phyloP scores from a whole-genome alignment of 805 yeast species.

The Barnettozyma sp. region DNA sequence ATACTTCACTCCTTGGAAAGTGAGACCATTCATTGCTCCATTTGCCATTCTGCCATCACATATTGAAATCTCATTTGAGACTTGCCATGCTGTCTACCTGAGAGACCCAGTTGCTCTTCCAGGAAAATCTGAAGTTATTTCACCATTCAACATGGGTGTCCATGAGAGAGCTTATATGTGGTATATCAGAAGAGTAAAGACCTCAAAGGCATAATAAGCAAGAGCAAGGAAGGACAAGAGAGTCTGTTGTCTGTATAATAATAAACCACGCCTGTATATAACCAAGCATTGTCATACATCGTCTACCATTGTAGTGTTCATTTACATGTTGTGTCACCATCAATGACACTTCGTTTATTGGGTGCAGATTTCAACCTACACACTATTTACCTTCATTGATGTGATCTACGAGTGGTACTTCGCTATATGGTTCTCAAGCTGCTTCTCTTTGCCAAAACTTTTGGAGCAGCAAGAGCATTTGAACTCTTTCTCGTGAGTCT shows the following conservation, averaged over 20 bases:
- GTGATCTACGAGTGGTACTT: too few species aligned
- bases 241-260: too few species aligned
- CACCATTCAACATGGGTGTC: constrained; percentile 75
- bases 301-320: too few species aligned
- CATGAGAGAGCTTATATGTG: constrained; percentile 95
- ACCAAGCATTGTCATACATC: too few species aligned
- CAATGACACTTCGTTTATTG: too few species aligned
- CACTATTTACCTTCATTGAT: too few species aligned
- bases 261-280: too few species aligned
- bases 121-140: constrained; percentile 90
- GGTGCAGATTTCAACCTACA: too few species aligned
- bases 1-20: constrained; percentile 95
- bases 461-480: constrained; percentile 47
- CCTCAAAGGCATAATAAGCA: too few species aligned
- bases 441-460: constrained; percentile 41
- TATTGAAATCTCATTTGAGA: constrained; percentile 79
- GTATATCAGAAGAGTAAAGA: constrained; percentile 68
- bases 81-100: constrained; percentile 94
- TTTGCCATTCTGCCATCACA: constrained; percentile 90
- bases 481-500: constrained; percentile 54
- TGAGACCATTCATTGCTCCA: constrained; percentile 89
- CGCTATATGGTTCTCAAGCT: constrained; percentile 33
- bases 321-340: too few species aligned
- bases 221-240: too few species aligned
- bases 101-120: constrained; percentile 97